Evolutionary conservation across 2,329 filamentous ascomycete genomes (phyloP).

Genomic region (Dendrostoma leiphaemia): DNA sequence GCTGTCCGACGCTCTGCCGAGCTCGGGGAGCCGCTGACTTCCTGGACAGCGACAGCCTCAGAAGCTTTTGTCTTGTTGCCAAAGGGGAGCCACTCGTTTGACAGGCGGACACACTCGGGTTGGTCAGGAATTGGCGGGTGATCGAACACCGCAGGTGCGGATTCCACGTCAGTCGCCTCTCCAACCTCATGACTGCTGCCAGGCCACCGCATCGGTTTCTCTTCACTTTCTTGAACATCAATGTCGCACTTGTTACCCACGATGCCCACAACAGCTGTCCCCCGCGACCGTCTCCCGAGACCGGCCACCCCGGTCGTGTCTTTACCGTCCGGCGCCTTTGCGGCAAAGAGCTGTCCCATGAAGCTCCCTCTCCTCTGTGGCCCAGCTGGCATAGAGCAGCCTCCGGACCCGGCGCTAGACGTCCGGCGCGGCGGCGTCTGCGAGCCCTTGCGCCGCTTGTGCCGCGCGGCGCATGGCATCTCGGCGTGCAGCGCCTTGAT

Average conservation of each 20-base stretch:
- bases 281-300: background rate
- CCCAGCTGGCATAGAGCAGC: background rate
- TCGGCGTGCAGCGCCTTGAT: conserved; percentile 22
- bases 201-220: background rate
- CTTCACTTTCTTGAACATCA: too few relatives aligned
- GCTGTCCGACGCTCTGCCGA: background rate
- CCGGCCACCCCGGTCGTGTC: background rate
- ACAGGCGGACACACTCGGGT: too few relatives aligned
- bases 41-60: too few relatives aligned
- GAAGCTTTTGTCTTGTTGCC: background rate
- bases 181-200: background rate
- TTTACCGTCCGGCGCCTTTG: background rate
- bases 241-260: conserved; percentile 70
- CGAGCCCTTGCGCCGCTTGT: conserved; percentile 11
- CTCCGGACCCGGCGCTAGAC: too few relatives aligned
- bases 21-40: background rate
- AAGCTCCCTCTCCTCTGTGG: background rate
- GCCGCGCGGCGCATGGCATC: conserved; percentile 18
- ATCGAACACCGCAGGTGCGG: background rate
- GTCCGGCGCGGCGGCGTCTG: conserved; percentile 5
- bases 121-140: too few relatives aligned
- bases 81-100: too few relatives aligned
- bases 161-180: background rate
- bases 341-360: background rate
- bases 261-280: conserved; percentile 56